Base-by-base conservation (phyloP, 1,284 basidiomycete genomes). In the Ceratobasidium sp. region DNA sequence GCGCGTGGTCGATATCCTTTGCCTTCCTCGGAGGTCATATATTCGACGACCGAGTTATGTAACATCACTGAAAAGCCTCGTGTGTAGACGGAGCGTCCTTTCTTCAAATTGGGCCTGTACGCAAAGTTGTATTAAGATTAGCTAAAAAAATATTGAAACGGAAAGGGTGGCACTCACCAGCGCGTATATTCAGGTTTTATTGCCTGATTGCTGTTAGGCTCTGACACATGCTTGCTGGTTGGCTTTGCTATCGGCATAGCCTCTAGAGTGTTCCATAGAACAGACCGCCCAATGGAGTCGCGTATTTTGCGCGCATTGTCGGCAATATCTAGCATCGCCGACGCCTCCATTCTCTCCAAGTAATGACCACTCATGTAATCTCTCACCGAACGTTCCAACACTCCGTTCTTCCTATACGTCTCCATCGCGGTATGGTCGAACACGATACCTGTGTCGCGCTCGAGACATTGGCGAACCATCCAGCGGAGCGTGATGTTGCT, bases 401-500 rank as follows among this genome's bases (percentile, higher is more conserved):
- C 38, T 9, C 26, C 26, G 4, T 28, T 38, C 16, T 32, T 41
- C 18, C 55, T 28, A 35, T 58, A 58, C 18, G 8, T 21, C 26
- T 71, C 13, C 21, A 71, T 32, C 21, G 69, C 55, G 26, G 26
- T 32, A 26, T 71, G 4, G 41, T 71, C 52, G 23, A 73, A 66
- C n/a, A 74, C 5, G 30, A 74, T 63, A 0, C 73, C 73, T 5
- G 73, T 46, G 6, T 73, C 43, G 16, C 55, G 16, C 30, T 58
- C 26, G 30, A 55, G 13, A 13, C 44, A 44, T 35, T 74, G 58
- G 28, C 49, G 61, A 44, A 74, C 41, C 69, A 72, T 72, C 69
- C 69, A 72, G 5, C 69, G 69, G 9, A 72, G 35, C 1, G 55
- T 35, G 28, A 58, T 58, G 26, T 58, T 58, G 32, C 55, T 58